Evolutionary conservation across 2,329 filamentous ascomycete species (phyloP), one percentile per base, ranked within the genome.

Genomic region (Zymoseptoria passerinii): DNA sequence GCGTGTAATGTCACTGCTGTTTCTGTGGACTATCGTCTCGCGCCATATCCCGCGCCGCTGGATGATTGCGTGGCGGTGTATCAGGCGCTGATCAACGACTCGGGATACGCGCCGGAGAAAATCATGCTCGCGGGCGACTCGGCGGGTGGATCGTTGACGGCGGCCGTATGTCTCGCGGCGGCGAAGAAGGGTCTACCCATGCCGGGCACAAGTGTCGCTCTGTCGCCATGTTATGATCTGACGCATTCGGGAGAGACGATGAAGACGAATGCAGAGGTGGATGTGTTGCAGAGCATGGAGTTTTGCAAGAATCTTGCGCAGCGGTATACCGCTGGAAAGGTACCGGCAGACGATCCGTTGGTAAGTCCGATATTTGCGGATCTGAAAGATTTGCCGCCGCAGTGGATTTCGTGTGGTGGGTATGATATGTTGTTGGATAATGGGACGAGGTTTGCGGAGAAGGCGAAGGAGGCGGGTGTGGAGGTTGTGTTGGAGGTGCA

Each of bases 31-130:
- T 85, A 85, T 66, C 74, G 83, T 13, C 75, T 83, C 19, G 80
- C 82, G 0, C 83, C 83, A 0, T 84, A 76, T 67, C 83, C 83
- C 0, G 76, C 75, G 0, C 78, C 75, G 0, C 72, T 77, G 0
- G 73, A 84, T 52, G 83, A 85, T 67, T 82, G 80, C 68, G 76
- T 79, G 62, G 80, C 83, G 63, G 81, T 75, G 2, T 82, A 78
- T 0, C 77, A 81, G 58, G 80, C 78, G 69, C 72, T 84, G 1
- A 69, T 80, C 6, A 75, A 80, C 57, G 74, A 81, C 61, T 44
- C n/a, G 35, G 75, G 76, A 0, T 67, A 61, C 52, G 18, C 61
- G 2, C 48, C 63, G 0, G 56, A 63, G 48, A 65, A 66, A 23
- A 64, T 69, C 49, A 61, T 66, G 27, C 54, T 62, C 1, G 63